phyloP scores from a whole-genome alignment of 2,329 filamentous ascomycete species.

The Phyllachora maydis region DNA sequence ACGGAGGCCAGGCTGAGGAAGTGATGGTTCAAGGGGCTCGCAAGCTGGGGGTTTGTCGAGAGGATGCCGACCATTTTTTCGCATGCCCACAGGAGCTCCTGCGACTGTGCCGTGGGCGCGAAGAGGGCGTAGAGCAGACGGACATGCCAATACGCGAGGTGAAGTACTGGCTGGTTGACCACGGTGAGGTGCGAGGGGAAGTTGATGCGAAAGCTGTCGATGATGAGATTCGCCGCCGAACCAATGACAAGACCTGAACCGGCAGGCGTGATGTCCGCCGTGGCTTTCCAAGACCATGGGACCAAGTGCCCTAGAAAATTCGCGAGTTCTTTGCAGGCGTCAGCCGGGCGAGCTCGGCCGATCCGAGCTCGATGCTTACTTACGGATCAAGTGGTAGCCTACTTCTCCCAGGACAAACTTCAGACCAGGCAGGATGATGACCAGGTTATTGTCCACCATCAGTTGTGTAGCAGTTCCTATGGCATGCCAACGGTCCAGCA shows the following conservation, averaged over 20 bases:
- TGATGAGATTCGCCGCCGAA: too few relatives aligned
- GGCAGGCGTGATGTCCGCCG: too few relatives aligned
- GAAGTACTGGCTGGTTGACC: slow-evolving; percentile 30
- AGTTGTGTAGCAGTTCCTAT: slow-evolving; percentile 41
- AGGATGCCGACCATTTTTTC: slow-evolving; percentile 37
- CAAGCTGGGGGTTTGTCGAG: slow-evolving; percentile 27
- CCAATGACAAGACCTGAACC: too few relatives aligned
- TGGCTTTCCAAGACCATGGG: too few relatives aligned
- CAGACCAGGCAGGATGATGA: slow-evolving; percentile 38
- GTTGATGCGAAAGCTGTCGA: slow-evolving; percentile 45
- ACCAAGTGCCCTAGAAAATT: too few relatives aligned
- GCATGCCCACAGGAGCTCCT: slow-evolving; percentile 38
- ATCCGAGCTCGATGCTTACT: slow-evolving; percentile 13
- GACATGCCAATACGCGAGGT: slow-evolving; percentile 51
- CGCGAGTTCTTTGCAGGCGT: too few relatives aligned
- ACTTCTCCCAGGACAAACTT: slow-evolving; percentile 38
- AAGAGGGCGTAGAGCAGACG: slow-evolving; percentile 42
- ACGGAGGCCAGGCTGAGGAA: slow-evolving; percentile 38
- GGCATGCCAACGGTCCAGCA: slow-evolving; percentile 55
- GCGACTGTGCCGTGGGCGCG: slow-evolving; percentile 29
- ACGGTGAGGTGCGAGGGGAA: slow-evolving; percentile 36
- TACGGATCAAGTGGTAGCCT: slow-evolving; percentile 43
- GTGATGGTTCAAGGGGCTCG: slow-evolving; percentile 47
- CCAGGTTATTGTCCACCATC: slow-evolving; percentile 39
- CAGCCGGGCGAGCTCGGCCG: not conserved